Evolutionary conservation across 176 grass and related monocot genomes (phyloP).

Genomic region (Bonia amplexicaulis): DNA sequence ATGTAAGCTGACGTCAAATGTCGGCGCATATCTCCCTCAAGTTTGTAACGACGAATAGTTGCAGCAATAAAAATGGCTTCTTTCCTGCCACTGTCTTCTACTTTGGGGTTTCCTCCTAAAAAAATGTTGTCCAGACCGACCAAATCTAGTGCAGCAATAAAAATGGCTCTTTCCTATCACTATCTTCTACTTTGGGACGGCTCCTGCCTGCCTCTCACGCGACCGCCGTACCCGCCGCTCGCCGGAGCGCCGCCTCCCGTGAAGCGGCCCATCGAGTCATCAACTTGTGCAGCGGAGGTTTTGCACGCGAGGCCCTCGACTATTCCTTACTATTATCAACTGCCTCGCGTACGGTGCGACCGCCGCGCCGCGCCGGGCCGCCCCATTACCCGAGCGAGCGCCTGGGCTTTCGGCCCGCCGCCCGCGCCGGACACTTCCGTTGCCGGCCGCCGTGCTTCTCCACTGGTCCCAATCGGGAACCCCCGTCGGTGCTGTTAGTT

Average conservation of each 20-base stretch:
- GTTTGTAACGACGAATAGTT: constrained; percentile 31
- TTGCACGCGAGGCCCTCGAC: no score
- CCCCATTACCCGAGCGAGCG: background rate
- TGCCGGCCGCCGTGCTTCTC: background rate
- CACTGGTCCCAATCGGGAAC: background rate
- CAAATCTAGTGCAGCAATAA: background rate
- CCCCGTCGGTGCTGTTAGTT: background rate
- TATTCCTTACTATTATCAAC: no score
- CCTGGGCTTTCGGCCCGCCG: background rate
- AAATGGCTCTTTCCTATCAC: no score
- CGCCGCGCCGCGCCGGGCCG: no score
- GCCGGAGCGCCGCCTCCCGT: background rate
- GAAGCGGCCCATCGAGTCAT: background rate
- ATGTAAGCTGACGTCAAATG: constrained; percentile 21
- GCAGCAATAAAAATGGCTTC: constrained; percentile 31
- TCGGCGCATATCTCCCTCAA: background rate
- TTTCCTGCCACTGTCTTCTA: background rate
- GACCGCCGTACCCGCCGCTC: background rate
- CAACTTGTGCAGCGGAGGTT: no score
- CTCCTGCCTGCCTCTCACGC: background rate
- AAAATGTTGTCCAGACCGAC: background rate
- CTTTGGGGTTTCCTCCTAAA: background rate
- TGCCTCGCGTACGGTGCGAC: no score
- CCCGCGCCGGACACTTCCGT: background rate
- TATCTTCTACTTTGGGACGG: no score